Percentiles rank a stretch among this genome's conserved stretches.
These are phyloP conservation scores for Fraxinus americana DNA, from an alignment of 257 asterid genomes.

Conservation along the genomic window DNA sequence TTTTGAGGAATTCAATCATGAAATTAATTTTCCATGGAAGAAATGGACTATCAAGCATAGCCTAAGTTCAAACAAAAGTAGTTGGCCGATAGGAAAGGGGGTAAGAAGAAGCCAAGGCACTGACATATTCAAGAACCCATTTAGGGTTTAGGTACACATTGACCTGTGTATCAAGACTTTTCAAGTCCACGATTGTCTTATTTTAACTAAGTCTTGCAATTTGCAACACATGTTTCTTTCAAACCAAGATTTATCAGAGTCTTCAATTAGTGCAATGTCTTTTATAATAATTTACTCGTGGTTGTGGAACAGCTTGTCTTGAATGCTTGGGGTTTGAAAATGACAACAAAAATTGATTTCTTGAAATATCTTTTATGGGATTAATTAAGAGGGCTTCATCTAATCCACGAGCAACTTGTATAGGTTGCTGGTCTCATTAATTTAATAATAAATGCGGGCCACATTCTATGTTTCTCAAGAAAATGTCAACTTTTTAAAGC, in stretches of 20 bases:
- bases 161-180: background rate
- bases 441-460: background rate
- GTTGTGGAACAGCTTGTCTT: background rate
- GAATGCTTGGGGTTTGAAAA: background rate
- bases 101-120: background rate
- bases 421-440: background rate
- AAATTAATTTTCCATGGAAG: too few species aligned
- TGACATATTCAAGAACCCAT: background rate
- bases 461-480: background rate
- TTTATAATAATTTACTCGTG: background rate
- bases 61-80: too few species aligned
- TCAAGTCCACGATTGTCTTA: background rate
- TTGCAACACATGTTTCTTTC: background rate
- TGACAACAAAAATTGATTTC: background rate
- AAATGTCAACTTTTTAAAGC: background rate
- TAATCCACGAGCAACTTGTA: slow-evolving; percentile 3
- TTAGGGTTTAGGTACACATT: background rate
- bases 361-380: background rate
- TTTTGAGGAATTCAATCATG: too few species aligned
- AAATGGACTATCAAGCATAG: too few species aligned
- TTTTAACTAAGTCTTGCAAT: background rate
- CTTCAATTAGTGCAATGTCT: background rate
- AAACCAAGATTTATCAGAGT: background rate
- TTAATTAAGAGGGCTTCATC: background rate
- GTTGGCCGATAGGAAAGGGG: background rate